A percentile compares a stretch with the other conserved stretches of the same genome.
phyloP scores from a whole-genome alignment of 2,329 filamentous ascomycete species.

The Aspergillus intermedius region DNA sequence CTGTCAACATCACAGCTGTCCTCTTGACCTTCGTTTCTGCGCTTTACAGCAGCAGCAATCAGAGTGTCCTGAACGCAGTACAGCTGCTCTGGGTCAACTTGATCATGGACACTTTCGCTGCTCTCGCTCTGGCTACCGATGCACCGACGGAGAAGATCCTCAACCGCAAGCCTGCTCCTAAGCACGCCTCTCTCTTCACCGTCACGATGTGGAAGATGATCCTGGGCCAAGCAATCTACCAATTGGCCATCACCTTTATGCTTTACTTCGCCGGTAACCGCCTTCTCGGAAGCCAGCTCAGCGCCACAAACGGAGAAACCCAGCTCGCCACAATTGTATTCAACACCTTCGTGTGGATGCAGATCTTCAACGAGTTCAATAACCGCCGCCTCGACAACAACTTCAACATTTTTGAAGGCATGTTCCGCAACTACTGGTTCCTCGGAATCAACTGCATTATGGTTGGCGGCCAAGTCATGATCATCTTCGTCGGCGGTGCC shows the following conservation, averaged over 20 bases:
- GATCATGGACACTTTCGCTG: slow-evolving; percentile 95
- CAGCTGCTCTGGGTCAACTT: slow-evolving; percentile 94
- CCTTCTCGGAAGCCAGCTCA: slow-evolving; percentile 54
- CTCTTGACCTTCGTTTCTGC: slow-evolving; percentile 81
- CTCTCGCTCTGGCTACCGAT: slow-evolving; percentile 80
- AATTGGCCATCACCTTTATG: slow-evolving; percentile 70
- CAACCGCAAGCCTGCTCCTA: slow-evolving; percentile 70
- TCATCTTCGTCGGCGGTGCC: slow-evolving; percentile 75
- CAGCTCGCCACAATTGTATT: slow-evolving; percentile 79
- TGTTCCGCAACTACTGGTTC: slow-evolving; percentile 82
- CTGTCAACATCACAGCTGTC: slow-evolving; percentile 88
- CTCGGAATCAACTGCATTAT: slow-evolving; percentile 78
- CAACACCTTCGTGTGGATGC: slow-evolving; percentile 99
- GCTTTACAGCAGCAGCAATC: slow-evolving; percentile 61
- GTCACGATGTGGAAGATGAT: slow-evolving; percentile 99
- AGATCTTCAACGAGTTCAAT: slow-evolving; percentile 98
- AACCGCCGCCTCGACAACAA: slow-evolving; percentile 90
- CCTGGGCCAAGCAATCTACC: slow-evolving; percentile 82
- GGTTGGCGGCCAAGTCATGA: slow-evolving; percentile 82
- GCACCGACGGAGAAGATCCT: slow-evolving; percentile 77
- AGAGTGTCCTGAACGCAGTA: slow-evolving; percentile 76
- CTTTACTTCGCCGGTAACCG: slow-evolving; percentile 67
- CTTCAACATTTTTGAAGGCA: slow-evolving; percentile 91
- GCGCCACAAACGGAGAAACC: slow-evolving; percentile 36
- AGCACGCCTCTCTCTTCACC: slow-evolving; percentile 71